phyloP scores from a whole-genome alignment of 805 yeast genomes.

The Candida michaelii region DNA sequence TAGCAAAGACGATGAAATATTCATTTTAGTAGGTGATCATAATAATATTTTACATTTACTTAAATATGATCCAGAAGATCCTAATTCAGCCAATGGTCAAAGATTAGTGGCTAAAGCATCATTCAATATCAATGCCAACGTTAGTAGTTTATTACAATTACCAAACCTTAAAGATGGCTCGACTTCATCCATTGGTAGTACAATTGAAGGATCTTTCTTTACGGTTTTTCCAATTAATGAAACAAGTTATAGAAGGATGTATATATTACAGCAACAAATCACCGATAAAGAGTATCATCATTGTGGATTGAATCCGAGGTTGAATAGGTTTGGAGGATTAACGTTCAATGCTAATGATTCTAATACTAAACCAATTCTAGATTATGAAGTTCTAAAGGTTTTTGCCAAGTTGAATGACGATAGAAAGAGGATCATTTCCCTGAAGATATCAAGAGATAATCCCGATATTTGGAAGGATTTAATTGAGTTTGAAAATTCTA shows the following conservation, averaged over 20 bases:
- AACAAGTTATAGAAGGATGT: slow-evolving; percentile 72
- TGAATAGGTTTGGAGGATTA: slow-evolving; percentile 54
- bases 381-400: slow-evolving; percentile 54
- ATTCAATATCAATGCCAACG: slow-evolving; percentile 63
- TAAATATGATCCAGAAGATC: slow-evolving; percentile 91
- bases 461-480: slow-evolving; percentile 70
- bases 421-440: slow-evolving; percentile 51
- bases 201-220: slow-evolving; percentile 77
- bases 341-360: slow-evolving; percentile 32
- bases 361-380: slow-evolving; percentile 63
- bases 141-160: slow-evolving; percentile 53
- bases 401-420: slow-evolving; percentile 59
- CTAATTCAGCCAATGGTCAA: slow-evolving; percentile 78
- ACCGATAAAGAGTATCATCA: slow-evolving; percentile 70
- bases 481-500: slow-evolving; percentile 50
- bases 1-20: slow-evolving; percentile 66
- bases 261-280: slow-evolving; percentile 83
- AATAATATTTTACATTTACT: slow-evolving; percentile 65
- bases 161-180: slow-evolving; percentile 38
- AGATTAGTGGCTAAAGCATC: slow-evolving; percentile 67
- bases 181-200: slow-evolving; percentile 64
- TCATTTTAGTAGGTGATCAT: slow-evolving; percentile 66
- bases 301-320: slow-evolving; percentile 79
- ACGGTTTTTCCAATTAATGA: slow-evolving; percentile 76
- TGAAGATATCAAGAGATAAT: slow-evolving; percentile 56